Percentiles rank a stretch among this genome's conserved stretches.
phyloP scores from a whole-genome alignment of 805 yeast species.

The Metschnikowia baotianmanensis region DNA sequence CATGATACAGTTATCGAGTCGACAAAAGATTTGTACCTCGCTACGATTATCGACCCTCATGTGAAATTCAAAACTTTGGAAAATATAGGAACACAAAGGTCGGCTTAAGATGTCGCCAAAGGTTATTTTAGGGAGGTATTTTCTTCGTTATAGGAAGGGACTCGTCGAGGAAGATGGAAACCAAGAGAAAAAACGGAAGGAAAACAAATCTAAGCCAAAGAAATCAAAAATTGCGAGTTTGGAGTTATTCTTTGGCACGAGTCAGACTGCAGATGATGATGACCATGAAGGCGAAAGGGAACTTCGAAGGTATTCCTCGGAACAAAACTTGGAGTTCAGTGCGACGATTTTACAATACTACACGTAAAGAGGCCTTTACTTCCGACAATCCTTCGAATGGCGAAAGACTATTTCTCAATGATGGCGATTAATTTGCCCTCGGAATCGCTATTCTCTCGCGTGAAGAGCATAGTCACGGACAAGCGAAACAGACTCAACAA shows the following conservation, averaged over 20 bases:
- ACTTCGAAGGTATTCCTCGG: not conserved
- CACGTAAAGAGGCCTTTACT: no score
- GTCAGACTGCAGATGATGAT: not conserved
- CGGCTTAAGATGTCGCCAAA: not conserved
- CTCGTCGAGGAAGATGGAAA: conserved; percentile 1
- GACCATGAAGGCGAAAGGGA: not conserved
- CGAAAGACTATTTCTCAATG: not conserved
- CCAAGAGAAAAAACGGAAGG: not conserved
- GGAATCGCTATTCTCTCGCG: not conserved
- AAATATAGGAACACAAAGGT: not conserved
- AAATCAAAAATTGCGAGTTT: not conserved
- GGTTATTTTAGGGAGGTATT: conserved; percentile 1
- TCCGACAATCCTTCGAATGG: no score
- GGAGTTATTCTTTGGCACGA: not conserved
- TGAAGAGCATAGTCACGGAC: not conserved
- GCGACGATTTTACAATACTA: no score
- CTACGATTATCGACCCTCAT: conserved; percentile 6
- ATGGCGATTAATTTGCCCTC: not conserved
- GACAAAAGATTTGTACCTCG: conserved; percentile 3
- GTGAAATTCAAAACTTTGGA: not conserved
- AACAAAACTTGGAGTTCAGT: not conserved
- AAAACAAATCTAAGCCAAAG: not conserved
- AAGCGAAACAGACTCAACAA: not conserved
- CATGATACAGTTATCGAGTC: conserved; percentile 1
- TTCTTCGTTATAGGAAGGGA: conserved; percentile 1